phyloP scores from a whole-genome alignment of 257 asterid genomes.

The Petunia axillaris region DNA sequence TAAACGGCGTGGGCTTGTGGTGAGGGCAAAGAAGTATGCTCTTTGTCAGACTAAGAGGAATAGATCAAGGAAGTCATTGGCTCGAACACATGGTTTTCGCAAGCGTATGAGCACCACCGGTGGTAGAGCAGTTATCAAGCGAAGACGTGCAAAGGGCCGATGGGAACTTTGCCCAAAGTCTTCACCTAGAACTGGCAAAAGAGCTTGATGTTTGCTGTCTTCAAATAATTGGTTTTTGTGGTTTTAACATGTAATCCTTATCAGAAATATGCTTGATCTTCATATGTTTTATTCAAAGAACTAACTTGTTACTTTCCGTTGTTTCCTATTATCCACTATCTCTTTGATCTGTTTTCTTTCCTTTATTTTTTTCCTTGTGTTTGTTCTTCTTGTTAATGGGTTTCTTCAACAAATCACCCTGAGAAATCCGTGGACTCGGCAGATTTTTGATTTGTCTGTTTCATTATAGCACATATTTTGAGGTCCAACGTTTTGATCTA shows the following conservation, averaged over 20 bases:
- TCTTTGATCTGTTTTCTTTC: neutral
- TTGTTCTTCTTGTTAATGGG: neutral
- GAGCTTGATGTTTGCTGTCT: constrained; percentile 39
- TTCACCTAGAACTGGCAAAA: constrained; percentile 78
- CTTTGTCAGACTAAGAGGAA: constrained; percentile 95
- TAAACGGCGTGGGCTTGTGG: constrained; percentile 63
- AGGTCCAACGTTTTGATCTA: neutral
- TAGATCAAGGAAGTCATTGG: constrained; percentile 87
- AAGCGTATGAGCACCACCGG: constrained; percentile 91
- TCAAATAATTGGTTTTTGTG: neutral
- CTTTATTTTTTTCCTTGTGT: neutral
- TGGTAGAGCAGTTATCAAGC: constrained; percentile 72
- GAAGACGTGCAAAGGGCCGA: constrained; percentile 90
- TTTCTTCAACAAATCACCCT: neutral
- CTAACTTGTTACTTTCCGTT: neutral
- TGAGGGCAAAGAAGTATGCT: constrained; percentile 56
- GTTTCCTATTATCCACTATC: neutral
- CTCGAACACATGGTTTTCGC: constrained; percentile 93
- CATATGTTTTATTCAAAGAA: neutral
- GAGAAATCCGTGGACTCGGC: neutral
- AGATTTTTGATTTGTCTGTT: neutral
- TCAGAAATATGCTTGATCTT: neutral
- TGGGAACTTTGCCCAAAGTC: constrained; percentile 83
- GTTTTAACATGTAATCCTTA: neutral
- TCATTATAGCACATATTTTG: neutral